Base-by-base conservation (phyloP, 345 rosid genomes). In the Eucalyptus regnans region DNA sequence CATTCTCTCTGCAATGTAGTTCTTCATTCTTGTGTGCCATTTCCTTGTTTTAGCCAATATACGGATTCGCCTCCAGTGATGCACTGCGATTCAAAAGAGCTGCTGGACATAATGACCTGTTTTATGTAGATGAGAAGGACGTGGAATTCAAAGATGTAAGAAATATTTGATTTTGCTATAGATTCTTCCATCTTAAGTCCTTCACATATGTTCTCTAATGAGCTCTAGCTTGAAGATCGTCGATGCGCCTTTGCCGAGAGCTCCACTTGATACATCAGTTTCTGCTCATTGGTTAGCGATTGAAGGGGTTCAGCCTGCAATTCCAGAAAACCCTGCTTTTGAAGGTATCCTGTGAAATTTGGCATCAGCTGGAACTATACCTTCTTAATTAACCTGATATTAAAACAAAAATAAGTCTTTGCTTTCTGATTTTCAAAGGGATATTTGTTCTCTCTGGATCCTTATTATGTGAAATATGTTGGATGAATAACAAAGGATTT, bases 241-340 rank as follows among this genome's bases (percentile, higher is more conserved):
- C 86, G 96, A 95, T 62, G 93, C 99, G 16, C 94, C 97, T 89
- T 89, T 95, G 50, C 91, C 96, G 8, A 95, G 91, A 88, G 89
- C 95, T 29, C 97, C 97, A 6, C 93, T 92, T 44, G 97, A 94
- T 89, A 90, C 96, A 49, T 92, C 94, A 2, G 87, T 96, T 88
- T 76, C 91, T 88, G 89, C 91, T 90, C 99, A 96, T 89, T 96
- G 99, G 98, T 93, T 96, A 44, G 98, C 98, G 44, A 91, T 97
- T 92, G 99, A 97, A 95, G 99, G 99, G 41, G 91, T 95, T 88
- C 99, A 96, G 90, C 99, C 98, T 87, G 94, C 94, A 56, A 93
- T 96, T 88, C 96, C 96, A 0, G 97, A 96, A 90, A 97, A 95
- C 90, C 93, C 94, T 89, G 92, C 95, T 14, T 85, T 92, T 88